These are phyloP conservation scores for Gossypium bickii DNA, from an alignment of 345 rosid species.

Conservation along the genomic window DNA sequence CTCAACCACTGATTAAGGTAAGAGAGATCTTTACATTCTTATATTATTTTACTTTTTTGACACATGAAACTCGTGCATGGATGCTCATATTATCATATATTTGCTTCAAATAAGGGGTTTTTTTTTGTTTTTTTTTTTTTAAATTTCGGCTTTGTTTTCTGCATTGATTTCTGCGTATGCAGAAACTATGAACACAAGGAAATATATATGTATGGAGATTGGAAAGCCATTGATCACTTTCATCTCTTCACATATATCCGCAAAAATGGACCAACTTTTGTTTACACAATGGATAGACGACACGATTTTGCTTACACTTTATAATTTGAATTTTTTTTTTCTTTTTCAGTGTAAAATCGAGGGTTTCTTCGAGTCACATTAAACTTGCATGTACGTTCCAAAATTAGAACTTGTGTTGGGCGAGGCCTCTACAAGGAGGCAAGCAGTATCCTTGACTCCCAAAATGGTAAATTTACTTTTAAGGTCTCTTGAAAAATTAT, in stretches of 20 bases:
- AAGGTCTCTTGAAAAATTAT: no score
- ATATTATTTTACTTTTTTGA: background rate
- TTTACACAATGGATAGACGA: background rate
- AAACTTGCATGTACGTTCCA: no score
- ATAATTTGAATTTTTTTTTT: background rate
- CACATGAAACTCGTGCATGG: background rate
- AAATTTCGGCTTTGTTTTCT: background rate
- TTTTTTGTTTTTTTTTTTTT: no score
- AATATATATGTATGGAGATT: no score
- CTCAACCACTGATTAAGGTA: rapidly evolving
- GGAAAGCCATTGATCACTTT: background rate
- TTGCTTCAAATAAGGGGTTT: no score
- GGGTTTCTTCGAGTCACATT: no score
- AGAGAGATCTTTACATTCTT: background rate
- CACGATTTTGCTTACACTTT: background rate
- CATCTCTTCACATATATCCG: background rate
- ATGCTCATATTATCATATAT: background rate
- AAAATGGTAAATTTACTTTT: no score
- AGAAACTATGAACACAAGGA: background rate
- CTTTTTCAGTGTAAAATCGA: no score
- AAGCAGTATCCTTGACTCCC: no score
- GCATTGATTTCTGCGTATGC: background rate
- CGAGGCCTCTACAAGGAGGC: no score
- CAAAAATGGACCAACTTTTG: background rate
- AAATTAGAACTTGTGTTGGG: no score